Evolutionary conservation across 805 yeast species (phyloP).

Genomic region (Yarrowia osloensis): DNA sequence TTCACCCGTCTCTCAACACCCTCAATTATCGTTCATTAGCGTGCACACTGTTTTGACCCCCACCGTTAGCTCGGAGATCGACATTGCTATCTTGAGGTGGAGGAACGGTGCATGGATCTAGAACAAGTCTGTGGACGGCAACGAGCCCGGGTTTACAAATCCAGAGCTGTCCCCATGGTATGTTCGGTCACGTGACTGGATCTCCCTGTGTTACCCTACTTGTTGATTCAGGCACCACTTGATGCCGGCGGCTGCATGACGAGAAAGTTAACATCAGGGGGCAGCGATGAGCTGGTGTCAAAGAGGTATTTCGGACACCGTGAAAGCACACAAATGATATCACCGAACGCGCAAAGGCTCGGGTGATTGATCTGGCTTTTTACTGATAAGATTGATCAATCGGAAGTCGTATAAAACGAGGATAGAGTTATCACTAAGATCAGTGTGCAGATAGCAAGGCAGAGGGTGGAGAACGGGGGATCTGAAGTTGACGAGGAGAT

Average conservation of each 20-base stretch:
- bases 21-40: no score
- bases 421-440: not conserved
- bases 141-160: no score
- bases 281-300: not conserved
- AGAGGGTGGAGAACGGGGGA: not conserved
- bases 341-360: no score
- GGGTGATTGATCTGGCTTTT: not conserved
- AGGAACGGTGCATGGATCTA: no score
- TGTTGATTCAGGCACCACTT: not conserved
- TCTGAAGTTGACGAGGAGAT: not conserved
- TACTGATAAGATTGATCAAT: not conserved
- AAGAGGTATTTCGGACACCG: no score
- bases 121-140: no score
- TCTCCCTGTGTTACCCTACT: not conserved
- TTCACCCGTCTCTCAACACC: no score
- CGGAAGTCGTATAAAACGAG: not conserved
- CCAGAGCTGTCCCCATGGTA: no score
- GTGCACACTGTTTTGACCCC: no score
- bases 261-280: not conserved
- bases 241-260: not conserved
- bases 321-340: not conserved
- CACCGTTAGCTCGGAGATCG: no score
- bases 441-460: not conserved
- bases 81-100: no score
- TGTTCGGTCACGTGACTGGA: not conserved